Conservation (phyloP, 495 filamentous ascomycete species). For the Penicillium canescens region DNA sequence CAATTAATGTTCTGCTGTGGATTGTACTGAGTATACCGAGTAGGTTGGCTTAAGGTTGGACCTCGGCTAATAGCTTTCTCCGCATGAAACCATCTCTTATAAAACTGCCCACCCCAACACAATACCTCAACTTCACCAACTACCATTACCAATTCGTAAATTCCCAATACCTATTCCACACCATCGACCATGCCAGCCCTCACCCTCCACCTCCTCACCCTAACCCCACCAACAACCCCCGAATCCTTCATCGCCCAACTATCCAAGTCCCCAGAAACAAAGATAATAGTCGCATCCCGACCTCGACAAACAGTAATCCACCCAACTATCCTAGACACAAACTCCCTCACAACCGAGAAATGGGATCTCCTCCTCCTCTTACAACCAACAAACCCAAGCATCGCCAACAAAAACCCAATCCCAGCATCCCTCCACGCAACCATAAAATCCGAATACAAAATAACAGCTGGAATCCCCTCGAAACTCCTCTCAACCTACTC, state of each 20-base stretch:
- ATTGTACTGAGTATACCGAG: neutral
- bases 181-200: slow-evolving; percentile 43
- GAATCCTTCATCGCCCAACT: slow-evolving; percentile 27
- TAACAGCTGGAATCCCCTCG: slow-evolving; percentile 56
- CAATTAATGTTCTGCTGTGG: neutral
- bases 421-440: slow-evolving; percentile 33
- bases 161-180: neutral
- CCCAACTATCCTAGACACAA: slow-evolving; percentile 48
- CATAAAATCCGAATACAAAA: slow-evolving; percentile 43
- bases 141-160: neutral
- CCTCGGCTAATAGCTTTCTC: slow-evolving; percentile 14
- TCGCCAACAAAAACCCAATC: slow-evolving; percentile 18
- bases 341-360: slow-evolving; percentile 43
- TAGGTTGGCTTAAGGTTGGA: neutral
- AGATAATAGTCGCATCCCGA: slow-evolving; percentile 48
- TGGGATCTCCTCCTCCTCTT: slow-evolving; percentile 63
- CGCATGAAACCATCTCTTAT: slow-evolving; percentile 13
- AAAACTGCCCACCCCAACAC: neutral
- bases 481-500: slow-evolving; percentile 48
- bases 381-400: slow-evolving; percentile 10
- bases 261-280: slow-evolving; percentile 24
- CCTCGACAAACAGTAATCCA: slow-evolving; percentile 49
- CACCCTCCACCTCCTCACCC: slow-evolving; percentile 45
- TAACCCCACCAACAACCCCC: slow-evolving; percentile 24
- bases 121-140: neutral